Percentiles rank a stretch among this genome's conserved stretches.
These are phyloP conservation scores for Verticillium nubilum DNA, from an alignment of 2,329 filamentous ascomycete genomes.

Conservation along the genomic window DNA sequence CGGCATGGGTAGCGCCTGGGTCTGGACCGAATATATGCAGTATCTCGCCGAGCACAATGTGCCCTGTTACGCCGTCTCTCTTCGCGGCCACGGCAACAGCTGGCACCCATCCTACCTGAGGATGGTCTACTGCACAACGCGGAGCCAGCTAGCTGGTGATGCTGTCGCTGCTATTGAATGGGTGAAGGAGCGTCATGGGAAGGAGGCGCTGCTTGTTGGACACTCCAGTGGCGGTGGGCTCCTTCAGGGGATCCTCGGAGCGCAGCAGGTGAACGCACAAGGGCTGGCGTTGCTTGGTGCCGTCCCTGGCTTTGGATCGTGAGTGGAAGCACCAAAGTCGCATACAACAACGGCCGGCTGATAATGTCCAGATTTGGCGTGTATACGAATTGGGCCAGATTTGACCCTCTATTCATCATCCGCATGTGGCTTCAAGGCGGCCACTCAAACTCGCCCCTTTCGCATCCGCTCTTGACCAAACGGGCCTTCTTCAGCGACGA, in stretches of 20 bases:
- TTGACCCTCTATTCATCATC: constrained; percentile 43
- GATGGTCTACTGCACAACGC: constrained; percentile 41
- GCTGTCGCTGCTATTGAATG: constrained; percentile 34
- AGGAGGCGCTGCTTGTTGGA: constrained; percentile 37
- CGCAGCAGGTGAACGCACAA: constrained; percentile 30
- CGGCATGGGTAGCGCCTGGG: constrained; percentile 46
- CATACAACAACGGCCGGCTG: constrained; percentile 7
- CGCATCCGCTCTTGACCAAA: constrained; percentile 40
- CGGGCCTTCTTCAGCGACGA: constrained; percentile 43
- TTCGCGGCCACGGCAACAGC: constrained; percentile 46
- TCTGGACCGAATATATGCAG: constrained; percentile 47
- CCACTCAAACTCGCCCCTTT: constrained; percentile 47
- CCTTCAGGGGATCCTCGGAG: constrained; percentile 40
- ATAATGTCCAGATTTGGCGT: constrained; percentile 23
- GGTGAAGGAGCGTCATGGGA: constrained; percentile 23
- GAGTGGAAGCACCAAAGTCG: constrained; percentile 16
- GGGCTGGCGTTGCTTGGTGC: constrained; percentile 40
- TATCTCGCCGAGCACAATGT: constrained; percentile 38
- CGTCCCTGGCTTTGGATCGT: constrained; percentile 43
- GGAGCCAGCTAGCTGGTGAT: constrained; percentile 36
- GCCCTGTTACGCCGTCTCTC: constrained; percentile 46
- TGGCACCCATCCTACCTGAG: constrained; percentile 42
- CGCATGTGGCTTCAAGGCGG: constrained; percentile 39
- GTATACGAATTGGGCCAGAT: constrained; percentile 38
- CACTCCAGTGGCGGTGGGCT: constrained; percentile 48